Evolutionary conservation across 257 asterid species (phyloP).

Genomic region (Ehretia macrophylla): DNA sequence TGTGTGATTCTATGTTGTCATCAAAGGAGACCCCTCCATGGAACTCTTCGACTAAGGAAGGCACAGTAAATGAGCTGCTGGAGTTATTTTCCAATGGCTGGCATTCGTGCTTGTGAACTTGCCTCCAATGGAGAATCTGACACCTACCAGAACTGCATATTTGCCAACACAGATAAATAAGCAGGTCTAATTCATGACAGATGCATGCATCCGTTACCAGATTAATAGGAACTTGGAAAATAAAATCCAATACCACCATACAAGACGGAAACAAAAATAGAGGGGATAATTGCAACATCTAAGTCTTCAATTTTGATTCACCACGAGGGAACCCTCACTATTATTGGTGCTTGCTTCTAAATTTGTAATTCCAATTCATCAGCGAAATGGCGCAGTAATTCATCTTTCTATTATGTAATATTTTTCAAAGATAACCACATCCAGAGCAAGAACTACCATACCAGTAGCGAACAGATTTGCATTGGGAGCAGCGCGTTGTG

Average conservation of each 20-base stretch:
- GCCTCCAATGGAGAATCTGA: slow-evolving; percentile 87
- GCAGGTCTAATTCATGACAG: neutral
- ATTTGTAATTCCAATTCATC: too few relatives aligned
- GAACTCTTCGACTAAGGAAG: slow-evolving; percentile 25
- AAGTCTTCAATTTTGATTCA: too few relatives aligned
- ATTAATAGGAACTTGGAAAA: too few relatives aligned
- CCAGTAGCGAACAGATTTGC: slow-evolving; percentile 91
- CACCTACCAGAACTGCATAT: slow-evolving; percentile 79
- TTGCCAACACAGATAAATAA: too few relatives aligned
- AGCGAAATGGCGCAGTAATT: too few relatives aligned
- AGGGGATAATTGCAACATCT: too few relatives aligned
- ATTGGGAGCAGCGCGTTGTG: slow-evolving; percentile 67
- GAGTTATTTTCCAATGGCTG: slow-evolving; percentile 46
- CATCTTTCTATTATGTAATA: too few relatives aligned
- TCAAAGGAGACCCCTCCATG: slow-evolving; percentile 23
- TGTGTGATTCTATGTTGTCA: slow-evolving; percentile 21
- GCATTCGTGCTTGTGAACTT: slow-evolving; percentile 83
- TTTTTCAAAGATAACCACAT: too few relatives aligned
- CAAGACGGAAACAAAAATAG: too few relatives aligned
- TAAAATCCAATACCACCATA: too few relatives aligned
- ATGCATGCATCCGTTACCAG: neutral
- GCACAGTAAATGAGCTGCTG: slow-evolving; percentile 27
- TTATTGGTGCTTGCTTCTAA: too few relatives aligned
- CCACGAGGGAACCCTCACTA: too few relatives aligned
- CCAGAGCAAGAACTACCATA: slow-evolving; percentile 20